Percentiles rank a stretch among this genome's conserved stretches.
Conservation (phyloP, 2,329 filamentous ascomycete species). For the Coniella lustricola region DNA sequence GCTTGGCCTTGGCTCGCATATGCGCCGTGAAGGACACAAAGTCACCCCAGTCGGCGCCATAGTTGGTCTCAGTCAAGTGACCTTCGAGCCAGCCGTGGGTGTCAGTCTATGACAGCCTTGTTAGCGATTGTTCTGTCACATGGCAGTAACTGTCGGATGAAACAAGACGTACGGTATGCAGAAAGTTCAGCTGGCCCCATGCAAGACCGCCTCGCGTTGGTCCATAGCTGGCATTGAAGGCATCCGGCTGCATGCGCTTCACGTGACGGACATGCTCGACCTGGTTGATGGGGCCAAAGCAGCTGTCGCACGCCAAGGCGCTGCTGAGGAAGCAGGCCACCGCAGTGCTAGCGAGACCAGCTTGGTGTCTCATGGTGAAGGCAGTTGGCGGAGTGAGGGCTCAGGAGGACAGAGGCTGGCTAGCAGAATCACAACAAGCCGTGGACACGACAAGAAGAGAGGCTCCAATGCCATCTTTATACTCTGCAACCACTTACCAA, state of each 20-base stretch:
- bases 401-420: neutral
- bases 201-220: constrained; percentile 38
- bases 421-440: neutral
- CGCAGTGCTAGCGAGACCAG: constrained; percentile 15
- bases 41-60: constrained; percentile 61
- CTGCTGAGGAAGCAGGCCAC: constrained; percentile 10
- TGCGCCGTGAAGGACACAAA: constrained; percentile 53
- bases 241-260: constrained; percentile 42
- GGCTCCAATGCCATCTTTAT: too few relatives aligned
- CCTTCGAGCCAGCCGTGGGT: constrained; percentile 56
- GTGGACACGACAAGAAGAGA: neutral
- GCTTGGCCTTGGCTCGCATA: constrained; percentile 51
- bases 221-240: constrained; percentile 33
- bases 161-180: constrained; percentile 41
- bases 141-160: neutral
- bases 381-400: neutral
- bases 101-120: constrained; percentile 35
- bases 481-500: too few relatives aligned
- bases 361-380: constrained; percentile 9
- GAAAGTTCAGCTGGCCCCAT: constrained; percentile 57
- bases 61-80: constrained; percentile 55
- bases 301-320: constrained; percentile 32
- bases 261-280: constrained; percentile 40
- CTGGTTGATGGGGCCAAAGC: constrained; percentile 34
- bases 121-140: neutral